These are phyloP conservation scores for Aureobasidium subglaciale DNA, from an alignment of 2,329 filamentous ascomycete genomes.

Conservation along the genomic window DNA sequence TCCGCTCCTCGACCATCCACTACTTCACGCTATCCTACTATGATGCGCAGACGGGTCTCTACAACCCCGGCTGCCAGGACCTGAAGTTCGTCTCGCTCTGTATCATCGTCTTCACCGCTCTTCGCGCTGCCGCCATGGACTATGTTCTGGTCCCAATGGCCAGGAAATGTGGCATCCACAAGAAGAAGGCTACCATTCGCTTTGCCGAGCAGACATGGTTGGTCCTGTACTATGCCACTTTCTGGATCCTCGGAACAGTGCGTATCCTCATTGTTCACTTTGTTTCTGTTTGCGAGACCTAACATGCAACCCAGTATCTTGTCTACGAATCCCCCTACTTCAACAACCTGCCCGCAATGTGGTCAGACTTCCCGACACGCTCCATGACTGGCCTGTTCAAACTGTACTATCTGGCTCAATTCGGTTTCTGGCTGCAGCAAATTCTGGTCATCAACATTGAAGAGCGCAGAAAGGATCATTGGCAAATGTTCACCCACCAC, in stretches of 20 bases:
- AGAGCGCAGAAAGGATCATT: constrained; percentile 87
- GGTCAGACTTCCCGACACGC: constrained; percentile 76
- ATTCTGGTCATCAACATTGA: constrained; percentile 92
- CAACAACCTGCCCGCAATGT: constrained; percentile 69
- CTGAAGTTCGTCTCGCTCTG: constrained; percentile 68
- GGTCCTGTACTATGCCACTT: constrained; percentile 71
- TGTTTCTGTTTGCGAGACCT: background rate
- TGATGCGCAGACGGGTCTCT: constrained; percentile 60
- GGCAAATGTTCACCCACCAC: constrained; percentile 94
- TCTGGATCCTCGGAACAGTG: constrained; percentile 70
- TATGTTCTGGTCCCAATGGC: constrained; percentile 77
- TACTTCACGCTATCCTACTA: constrained; percentile 86
- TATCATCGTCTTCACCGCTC: constrained; percentile 77
- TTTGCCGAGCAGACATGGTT: constrained; percentile 96
- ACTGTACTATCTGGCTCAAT: constrained; percentile 82
- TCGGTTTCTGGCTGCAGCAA: constrained; percentile 91
- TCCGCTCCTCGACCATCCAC: constrained; percentile 70
- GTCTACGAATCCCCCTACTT: constrained; percentile 72
- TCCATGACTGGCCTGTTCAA: constrained; percentile 71
- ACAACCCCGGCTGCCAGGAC: constrained; percentile 74
- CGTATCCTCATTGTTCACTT: background rate
- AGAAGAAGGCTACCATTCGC: constrained; percentile 67
- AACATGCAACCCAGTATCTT: constrained; percentile 56
- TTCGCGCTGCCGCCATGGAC: constrained; percentile 80
- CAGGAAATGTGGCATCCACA: constrained; percentile 62